phyloP scores from a whole-genome alignment of 2,329 filamentous ascomycete species.

The Arthrobotrys musiformis region DNA sequence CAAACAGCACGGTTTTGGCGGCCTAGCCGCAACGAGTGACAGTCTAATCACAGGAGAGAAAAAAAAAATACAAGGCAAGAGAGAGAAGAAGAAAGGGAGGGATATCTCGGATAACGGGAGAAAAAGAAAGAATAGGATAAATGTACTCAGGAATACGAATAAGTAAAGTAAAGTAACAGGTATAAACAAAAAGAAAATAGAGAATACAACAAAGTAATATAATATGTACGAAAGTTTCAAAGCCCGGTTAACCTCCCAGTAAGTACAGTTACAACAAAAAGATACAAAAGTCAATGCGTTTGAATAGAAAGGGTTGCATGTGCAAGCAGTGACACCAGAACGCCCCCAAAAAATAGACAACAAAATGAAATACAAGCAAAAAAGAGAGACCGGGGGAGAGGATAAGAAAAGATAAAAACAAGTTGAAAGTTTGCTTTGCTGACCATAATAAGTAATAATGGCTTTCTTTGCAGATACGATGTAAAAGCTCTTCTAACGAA shows the following conservation, averaged over 20 bases:
- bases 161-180: background rate
- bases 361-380: slow-evolving; percentile 10
- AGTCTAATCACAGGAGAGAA: background rate
- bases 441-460: slow-evolving; percentile 18
- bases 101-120: background rate
- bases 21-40: slow-evolving; percentile 4
- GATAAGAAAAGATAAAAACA: slow-evolving; percentile 12
- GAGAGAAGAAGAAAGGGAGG: background rate
- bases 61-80: background rate
- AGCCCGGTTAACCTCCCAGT: background rate
- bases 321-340: slow-evolving; percentile 1
- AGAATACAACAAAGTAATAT: background rate
- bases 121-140: slow-evolving; percentile 31
- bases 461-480: slow-evolving; percentile 32
- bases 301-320: background rate
- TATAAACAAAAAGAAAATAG: background rate
- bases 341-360: background rate
- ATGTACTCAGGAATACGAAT: slow-evolving; percentile 8
- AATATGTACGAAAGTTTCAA: slow-evolving; percentile 31
- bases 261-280: background rate
- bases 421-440: slow-evolving; percentile 13
- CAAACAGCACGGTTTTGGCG: slow-evolving; percentile 10
- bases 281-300: slow-evolving; percentile 19
- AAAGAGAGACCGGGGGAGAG: background rate
- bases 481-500: slow-evolving; percentile 22